Evolutionary conservation across 1,284 basidiomycete species (phyloP), one percentile per base, ranked within the genome.

Genomic region (Austroboletus novae-zelandiae): DNA sequence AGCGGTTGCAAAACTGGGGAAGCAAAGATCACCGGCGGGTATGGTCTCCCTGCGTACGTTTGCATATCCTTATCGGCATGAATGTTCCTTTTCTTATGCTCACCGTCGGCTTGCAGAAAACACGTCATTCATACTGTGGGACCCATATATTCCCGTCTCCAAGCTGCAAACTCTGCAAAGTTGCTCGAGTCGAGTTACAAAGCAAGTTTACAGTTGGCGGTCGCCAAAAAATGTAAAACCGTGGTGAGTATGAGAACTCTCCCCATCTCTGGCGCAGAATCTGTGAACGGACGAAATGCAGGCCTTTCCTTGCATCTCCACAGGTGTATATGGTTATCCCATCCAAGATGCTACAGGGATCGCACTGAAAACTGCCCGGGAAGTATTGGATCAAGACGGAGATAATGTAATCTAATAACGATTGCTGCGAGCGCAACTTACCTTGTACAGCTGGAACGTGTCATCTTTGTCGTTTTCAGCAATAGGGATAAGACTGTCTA

Each of bases 41-140:
- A 91, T 59, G 66, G 81, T 43, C 74, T 91, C 40, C 85, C 86
- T 47, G 74, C 86, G 88, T 89, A 54, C 54, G 80, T 75, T 2
- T 7, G 34, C 23, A 23, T 49, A 44, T 20, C 27, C 37, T 15
- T n/a, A 20, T 15, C 9, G 9, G 42, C 37, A 9, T 36, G 34
- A 11, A 15, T 36, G 31, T 14, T 3, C n/a, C 34, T 15, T 39
- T 20, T 41, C 45, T 48, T 20, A 47, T 27, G 14, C 11, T 32
- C 17, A 17, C 23, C 1, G 44, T 31, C 9, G 39, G 8, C 11
- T 65, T 47, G 59, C 72, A 79, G 87, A 17, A 82, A 80, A 50
- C 77, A 86, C 55, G 76, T 98, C 50, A 91, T 97, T 17, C 96
- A 98, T 62, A 86, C 96, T 1, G 94, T 97, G 23, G 95, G 95